Base-by-base conservation (phyloP, 2,329 filamentous ascomycete species). In the Chaetomiaceae sp. region DNA sequence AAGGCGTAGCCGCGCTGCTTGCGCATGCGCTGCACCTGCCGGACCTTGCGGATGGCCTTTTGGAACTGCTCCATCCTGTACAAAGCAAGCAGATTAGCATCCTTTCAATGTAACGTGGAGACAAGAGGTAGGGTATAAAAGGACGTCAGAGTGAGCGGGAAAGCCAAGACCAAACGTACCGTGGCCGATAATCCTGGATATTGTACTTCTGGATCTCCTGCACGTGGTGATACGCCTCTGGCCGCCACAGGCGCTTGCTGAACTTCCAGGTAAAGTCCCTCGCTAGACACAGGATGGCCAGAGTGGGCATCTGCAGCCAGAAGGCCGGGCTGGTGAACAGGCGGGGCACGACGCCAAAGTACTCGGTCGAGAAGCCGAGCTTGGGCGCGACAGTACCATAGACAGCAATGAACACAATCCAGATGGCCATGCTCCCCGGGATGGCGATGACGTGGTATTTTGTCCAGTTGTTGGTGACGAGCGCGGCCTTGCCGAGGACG, bases 141-240 rank as follows among this genome's bases (percentile, higher is more conserved):
- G n/a, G n/a, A n/a, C n/a, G n/a, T n/a, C n/a, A n/a, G n/a, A n/a
- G n/a, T n/a, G n/a, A n/a, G n/a, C n/a, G n/a, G n/a, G n/a, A n/a
- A n/a, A n/a, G n/a, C n/a, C n/a, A n/a, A n/a, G n/a, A n/a, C n/a
- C n/a, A n/a, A 50, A 73, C 77, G 57, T 78, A 90, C 87, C 93
- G 83, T 52, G 93, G 93, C 62, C 93, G 78, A 68, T 98, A 98
- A 70, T 98, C 93, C 70, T 98, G 93, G 50, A 98, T 95, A 60
- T 98, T 98, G 72, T 97, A 98, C 70, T 98, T 98, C 68, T 98
- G 93, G 58, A 98, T 98, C 71, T 98, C 93, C 68, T 98, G 93
- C 54, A 98, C 93, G 65, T 98, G 93, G 60, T 98, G 93, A 62
- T 98, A 98, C 35, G 88, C 83, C 68, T 96, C 86, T 18, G 93